Conservation (phyloP, 805 yeast species). For the Zygosaccharomyces rouxii region DNA sequence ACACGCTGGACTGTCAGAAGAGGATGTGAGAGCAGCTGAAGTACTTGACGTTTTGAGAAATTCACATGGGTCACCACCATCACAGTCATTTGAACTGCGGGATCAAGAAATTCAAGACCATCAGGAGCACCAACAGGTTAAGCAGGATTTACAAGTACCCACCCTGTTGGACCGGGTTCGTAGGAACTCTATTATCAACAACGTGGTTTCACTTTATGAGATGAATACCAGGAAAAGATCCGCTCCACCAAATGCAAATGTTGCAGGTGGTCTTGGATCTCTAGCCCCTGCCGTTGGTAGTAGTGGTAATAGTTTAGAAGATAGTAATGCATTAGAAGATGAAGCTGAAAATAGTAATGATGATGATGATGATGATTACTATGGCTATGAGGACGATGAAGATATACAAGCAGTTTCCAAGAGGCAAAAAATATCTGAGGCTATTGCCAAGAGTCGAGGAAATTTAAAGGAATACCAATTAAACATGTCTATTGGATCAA, state of each 20-base stretch:
- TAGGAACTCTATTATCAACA: slow-evolving; percentile 35
- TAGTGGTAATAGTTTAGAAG: slow-evolving; percentile 47
- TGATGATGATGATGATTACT: not conserved
- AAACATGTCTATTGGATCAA: slow-evolving; percentile 60
- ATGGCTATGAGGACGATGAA: not conserved
- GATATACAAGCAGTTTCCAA: slow-evolving; percentile 26
- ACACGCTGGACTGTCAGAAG: slow-evolving; percentile 20
- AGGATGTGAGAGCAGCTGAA: slow-evolving; percentile 29
- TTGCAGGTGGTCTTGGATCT: slow-evolving; percentile 10
- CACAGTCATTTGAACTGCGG: not conserved
- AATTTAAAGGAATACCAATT: slow-evolving; percentile 36
- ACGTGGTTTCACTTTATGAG: slow-evolving; percentile 46
- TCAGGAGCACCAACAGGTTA: not conserved
- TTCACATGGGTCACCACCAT: slow-evolving; percentile 12
- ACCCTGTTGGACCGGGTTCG: slow-evolving; percentile 20
- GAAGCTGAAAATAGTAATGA: slow-evolving; percentile 11
- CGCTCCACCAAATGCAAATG: slow-evolving; percentile 25
- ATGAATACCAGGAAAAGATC: slow-evolving; percentile 38
- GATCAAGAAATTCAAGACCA: not conserved
- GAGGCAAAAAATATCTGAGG: slow-evolving; percentile 37
- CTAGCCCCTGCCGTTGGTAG: slow-evolving; percentile 22
- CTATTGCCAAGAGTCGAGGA: slow-evolving; percentile 35
- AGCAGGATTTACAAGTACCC: not conserved
- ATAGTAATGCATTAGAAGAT: slow-evolving; percentile 40
- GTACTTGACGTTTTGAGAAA: slow-evolving; percentile 25